Conservation (phyloP, 2,329 filamentous ascomycete species). For the Cladorrhinum sp. region DNA sequence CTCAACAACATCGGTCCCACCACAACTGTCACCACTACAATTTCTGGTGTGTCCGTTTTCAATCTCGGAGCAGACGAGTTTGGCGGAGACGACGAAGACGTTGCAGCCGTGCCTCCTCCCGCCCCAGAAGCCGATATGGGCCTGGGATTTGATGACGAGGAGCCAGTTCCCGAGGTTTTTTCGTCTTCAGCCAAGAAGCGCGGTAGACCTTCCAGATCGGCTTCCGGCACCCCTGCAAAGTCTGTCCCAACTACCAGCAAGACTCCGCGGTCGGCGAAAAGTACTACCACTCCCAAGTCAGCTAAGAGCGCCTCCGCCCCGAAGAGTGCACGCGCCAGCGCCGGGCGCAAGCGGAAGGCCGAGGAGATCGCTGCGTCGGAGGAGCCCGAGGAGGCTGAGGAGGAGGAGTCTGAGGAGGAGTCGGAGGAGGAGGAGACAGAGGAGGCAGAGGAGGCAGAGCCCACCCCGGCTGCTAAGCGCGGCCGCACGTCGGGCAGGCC, state of each 20-base stretch:
- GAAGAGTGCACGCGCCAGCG: slow-evolving; percentile 18
- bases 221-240: slow-evolving; percentile 22
- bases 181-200: slow-evolving; percentile 24
- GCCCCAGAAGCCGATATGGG: slow-evolving; percentile 18
- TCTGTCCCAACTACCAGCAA: slow-evolving; percentile 8
- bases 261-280: slow-evolving; percentile 18
- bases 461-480: slow-evolving; percentile 22
- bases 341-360: slow-evolving; percentile 30
- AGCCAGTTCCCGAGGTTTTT: slow-evolving; percentile 5
- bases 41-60: background rate
- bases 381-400: slow-evolving; percentile 7
- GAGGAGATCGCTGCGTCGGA: slow-evolving; percentile 11
- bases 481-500: slow-evolving; percentile 16
- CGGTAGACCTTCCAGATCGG: slow-evolving; percentile 24
- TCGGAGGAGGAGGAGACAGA: slow-evolving; percentile 26
- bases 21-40: slow-evolving; percentile 8
- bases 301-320: slow-evolving; percentile 7
- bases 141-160: slow-evolving; percentile 1
- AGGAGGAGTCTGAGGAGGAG: slow-evolving; percentile 8
- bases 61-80: background rate
- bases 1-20: background rate
- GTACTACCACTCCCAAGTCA: background rate
- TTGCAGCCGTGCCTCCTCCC: background rate
- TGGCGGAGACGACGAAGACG: background rate
- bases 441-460: slow-evolving; percentile 9